phyloP scores from a whole-genome alignment of 1,284 basidiomycete genomes.

The Puccinia novopanici region DNA sequence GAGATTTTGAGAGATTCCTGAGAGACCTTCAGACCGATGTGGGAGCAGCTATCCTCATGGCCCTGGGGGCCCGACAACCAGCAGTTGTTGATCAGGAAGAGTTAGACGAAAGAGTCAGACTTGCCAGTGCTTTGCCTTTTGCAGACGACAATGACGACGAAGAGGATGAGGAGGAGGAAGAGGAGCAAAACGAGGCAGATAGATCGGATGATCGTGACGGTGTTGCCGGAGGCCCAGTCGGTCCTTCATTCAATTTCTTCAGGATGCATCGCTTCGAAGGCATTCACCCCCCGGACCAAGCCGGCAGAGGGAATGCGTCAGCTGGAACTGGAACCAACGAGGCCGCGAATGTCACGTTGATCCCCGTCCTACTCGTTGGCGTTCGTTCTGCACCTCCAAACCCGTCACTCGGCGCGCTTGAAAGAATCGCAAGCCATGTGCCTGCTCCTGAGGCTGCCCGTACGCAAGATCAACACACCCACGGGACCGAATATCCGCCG shows the following conservation, averaged over 20 bases:
- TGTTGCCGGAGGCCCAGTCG: background rate
- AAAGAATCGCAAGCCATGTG: background rate
- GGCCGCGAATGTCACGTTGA: background rate
- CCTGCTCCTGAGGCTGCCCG: background rate
- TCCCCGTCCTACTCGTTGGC: constrained; percentile 28
- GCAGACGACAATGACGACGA: too few species aligned
- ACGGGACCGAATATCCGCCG: too few species aligned
- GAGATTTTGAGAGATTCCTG: constrained; percentile 20
- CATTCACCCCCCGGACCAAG: background rate
- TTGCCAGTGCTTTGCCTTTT: background rate
- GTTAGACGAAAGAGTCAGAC: background rate
- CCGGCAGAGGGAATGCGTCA: background rate
- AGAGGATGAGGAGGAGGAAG: background rate
- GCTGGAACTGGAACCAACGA: background rate
- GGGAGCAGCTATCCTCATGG: constrained; percentile 5
- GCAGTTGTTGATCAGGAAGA: background rate
- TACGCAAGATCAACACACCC: too few species aligned
- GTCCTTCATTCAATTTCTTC: constrained; percentile 25
- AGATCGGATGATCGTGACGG: too few species aligned
- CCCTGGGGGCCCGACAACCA: constrained; percentile 2
- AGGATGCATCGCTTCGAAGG: constrained; percentile 34
- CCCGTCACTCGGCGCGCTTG: constrained; percentile 6
- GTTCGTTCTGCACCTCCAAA: constrained; percentile 18
- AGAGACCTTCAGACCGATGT: constrained; percentile 17
- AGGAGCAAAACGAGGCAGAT: background rate